Percentiles rank a stretch among this genome's conserved stretches.
phyloP scores from a whole-genome alignment of 208 protist species.

The Acanthamoeba rhysodes region DNA sequence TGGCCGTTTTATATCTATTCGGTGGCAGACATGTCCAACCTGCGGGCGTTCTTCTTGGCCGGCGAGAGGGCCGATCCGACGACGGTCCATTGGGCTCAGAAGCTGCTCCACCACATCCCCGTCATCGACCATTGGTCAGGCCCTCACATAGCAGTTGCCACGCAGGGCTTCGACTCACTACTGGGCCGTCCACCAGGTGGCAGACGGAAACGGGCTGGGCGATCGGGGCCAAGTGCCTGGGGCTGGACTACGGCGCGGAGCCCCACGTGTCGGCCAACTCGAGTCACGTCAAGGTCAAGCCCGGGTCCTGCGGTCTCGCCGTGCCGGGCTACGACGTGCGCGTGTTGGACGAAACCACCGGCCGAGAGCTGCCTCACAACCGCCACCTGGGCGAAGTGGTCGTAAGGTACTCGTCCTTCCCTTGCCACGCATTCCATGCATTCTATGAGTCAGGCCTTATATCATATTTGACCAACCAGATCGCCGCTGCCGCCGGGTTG shows the following conservation, averaged over 20 bases:
- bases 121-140: conserved; percentile 45
- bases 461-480: not conserved
- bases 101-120: not conserved
- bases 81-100: conserved; percentile 58
- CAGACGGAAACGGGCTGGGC: conserved; percentile 82
- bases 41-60: conserved; percentile 77
- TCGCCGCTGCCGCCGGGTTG: conserved; percentile 77
- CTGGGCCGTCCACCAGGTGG: conserved; percentile 43
- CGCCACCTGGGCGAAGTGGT: conserved; percentile 50
- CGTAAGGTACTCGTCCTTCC: not conserved
- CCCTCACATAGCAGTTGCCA: not conserved
- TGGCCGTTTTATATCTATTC: too few relatives aligned
- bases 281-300: conserved; percentile 18
- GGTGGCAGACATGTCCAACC: conserved; percentile 30
- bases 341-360: conserved; percentile 1
- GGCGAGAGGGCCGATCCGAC: conserved; percentile 76
- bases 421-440: not conserved
- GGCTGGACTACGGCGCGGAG: conserved; percentile 14
- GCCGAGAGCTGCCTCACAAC: conserved; percentile 19
- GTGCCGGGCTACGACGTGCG: conserved; percentile 71
- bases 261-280: not conserved
- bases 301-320: conserved; percentile 1
- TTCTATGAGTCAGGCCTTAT: not conserved
- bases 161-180: not conserved
- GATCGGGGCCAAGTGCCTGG: conserved; percentile 51